Evolutionary conservation across 1,284 basidiomycete species (phyloP), one percentile per base, ranked within the genome.

Genomic region (Boletus sp.): DNA sequence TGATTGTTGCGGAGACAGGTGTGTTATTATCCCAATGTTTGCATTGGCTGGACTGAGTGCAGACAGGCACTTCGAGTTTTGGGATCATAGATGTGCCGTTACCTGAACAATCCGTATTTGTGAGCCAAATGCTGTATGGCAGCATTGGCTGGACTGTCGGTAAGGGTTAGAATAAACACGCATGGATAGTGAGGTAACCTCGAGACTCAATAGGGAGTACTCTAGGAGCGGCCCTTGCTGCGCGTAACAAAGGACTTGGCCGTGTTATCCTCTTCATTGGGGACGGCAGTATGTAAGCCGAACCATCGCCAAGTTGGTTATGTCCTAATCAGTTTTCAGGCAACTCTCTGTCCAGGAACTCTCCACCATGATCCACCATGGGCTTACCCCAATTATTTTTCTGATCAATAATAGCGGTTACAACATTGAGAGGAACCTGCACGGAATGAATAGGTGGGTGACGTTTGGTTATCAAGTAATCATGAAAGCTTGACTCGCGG

Each of bases 361-460:
- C 13, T 85, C 88, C 5, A 83, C 84, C 3, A 91, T 92, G 84
- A 76, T 91, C 46, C 77, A 74, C 25, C 65, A 77, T 44, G 76
- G 73, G 8, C 64, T 92, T 26, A 84, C 76, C 46, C 89, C 91
- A 4, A 89, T 90, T 62, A 72, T 93, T 43, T 91, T 93, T 66
- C 74, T 97, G 13, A 73, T 96, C 49, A 93, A 94, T 73, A 94
- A 97, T 69, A 81, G 82, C 45, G 94, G 94, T 0, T 94, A 93
- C 66, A 84, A 84, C 37, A 93, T 95, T 52, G 93, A 96, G 72
- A 77, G 88, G 19, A 80, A 79, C 60, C 78, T 93, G 53, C 84
- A 91, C 62, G 89, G 84, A 17, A 75, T 74, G 59, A 56, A 72
- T 17, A 69, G 76, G 69, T 57, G 41, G 50, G 67, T 37, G 30